Evolutionary conservation across 192 early-diverging fungal species (phyloP).

Genomic region (Rhizophagus clarus): DNA sequence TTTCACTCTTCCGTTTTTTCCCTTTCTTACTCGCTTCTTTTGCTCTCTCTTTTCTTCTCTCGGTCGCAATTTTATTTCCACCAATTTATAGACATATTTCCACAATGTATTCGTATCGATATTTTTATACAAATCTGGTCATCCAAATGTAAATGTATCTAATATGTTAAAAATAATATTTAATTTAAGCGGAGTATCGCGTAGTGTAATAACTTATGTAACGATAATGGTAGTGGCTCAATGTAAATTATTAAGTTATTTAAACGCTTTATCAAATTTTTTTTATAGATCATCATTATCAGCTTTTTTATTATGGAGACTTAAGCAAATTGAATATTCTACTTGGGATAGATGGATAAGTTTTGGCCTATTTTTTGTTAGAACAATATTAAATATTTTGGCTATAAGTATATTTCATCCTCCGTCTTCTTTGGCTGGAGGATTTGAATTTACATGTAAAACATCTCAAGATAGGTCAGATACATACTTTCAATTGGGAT

Average conservation of each 20-base stretch:
- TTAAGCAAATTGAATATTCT: slow-evolving; percentile 27
- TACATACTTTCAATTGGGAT: neutral
- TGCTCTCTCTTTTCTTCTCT: neutral
- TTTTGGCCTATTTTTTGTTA: neutral
- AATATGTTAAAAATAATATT: slow-evolving; percentile 27
- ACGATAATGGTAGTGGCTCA: neutral
- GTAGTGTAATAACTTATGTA: neutral
- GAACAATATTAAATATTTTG: slow-evolving; percentile 15
- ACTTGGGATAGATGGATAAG: slow-evolving; percentile 17
- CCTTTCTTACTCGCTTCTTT: too few relatives aligned
- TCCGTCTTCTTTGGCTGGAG: too few relatives aligned
- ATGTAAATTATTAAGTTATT: neutral
- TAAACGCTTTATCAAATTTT: slow-evolving; percentile 1
- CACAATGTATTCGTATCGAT: slow-evolving; percentile 18
- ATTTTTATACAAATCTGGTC: neutral
- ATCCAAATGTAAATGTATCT: slow-evolving; percentile 13
- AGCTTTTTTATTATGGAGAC: slow-evolving; percentile 28
- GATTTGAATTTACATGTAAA: too few relatives aligned
- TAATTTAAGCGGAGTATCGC: slow-evolving; percentile 15
- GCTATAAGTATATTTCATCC: neutral
- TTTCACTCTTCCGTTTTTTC: too few relatives aligned
- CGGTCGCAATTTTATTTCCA: neutral
- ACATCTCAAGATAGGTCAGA: too few relatives aligned
- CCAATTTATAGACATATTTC: slow-evolving; percentile 5
- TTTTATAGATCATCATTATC: slow-evolving; percentile 14